These are phyloP conservation scores for Neolentinus lepideus DNA, from an alignment of 1,284 basidiomycete species.

Conservation along the genomic window DNA sequence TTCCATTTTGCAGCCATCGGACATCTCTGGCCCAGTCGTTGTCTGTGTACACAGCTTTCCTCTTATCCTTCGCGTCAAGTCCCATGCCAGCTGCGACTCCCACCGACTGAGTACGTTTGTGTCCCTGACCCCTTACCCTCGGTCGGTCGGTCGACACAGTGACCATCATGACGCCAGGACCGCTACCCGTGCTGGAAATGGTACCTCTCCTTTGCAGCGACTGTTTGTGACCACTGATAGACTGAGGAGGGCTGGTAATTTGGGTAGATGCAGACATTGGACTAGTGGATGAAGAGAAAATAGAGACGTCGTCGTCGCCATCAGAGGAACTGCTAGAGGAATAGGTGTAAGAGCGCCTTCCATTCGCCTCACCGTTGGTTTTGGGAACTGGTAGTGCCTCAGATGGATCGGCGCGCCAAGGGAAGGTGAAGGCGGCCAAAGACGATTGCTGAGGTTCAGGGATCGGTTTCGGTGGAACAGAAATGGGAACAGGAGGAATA, in stretches of 20 bases:
- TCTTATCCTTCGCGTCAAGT: neutral
- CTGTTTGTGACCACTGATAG: conserved; percentile 12
- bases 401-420: conserved; percentile 2
- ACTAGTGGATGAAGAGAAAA: conserved; percentile 19
- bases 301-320: conserved; percentile 18
- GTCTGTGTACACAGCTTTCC: conserved; percentile 29
- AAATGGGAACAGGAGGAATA: neutral
- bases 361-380: neutral
- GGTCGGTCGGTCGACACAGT: neutral
- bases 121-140: neutral
- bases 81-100: neutral
- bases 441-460: conserved; percentile 4
- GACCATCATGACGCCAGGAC: conserved; percentile 17
- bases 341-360: neutral
- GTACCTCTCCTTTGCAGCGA: neutral
- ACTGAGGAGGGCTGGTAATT: conserved; percentile 18
- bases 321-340: neutral
- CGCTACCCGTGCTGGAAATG: conserved; percentile 5
- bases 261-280: conserved; percentile 18
- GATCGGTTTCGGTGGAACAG: neutral
- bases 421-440: conserved; percentile 5
- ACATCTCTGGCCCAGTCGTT: conserved; percentile 61
- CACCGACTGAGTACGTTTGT: neutral
- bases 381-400: neutral
- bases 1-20: conserved; percentile 42